phyloP scores from a whole-genome alignment of 2,329 filamentous ascomycete species.

The Beauveria brongniartii region DNA sequence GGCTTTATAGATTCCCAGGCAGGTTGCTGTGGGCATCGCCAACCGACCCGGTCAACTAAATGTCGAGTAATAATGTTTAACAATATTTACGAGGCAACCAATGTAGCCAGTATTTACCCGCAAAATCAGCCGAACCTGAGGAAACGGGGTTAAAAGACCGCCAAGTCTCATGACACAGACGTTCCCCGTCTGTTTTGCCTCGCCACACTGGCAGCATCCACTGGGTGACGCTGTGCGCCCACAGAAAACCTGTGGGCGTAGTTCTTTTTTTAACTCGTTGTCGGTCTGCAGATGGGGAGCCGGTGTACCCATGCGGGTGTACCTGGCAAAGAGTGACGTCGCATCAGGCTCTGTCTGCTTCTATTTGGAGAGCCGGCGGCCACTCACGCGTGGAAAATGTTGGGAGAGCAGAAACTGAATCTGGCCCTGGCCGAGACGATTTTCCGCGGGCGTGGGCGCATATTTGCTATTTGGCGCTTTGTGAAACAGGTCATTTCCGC shows the following conservation, averaged over 20 bases:
- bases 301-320: neutral
- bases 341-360: neutral
- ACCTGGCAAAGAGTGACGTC: slow-evolving; percentile 1
- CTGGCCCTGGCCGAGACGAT: neutral
- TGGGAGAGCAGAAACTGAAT: neutral
- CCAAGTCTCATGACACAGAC: neutral
- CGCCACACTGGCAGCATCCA: neutral
- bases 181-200: neutral
- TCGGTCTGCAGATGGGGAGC: neutral
- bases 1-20: neutral
- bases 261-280: slow-evolving; percentile 2
- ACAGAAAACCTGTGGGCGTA: neutral
- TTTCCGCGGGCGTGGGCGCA: neutral
- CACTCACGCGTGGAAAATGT: neutral
- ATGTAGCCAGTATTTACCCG: neutral
- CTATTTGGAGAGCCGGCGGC: neutral
- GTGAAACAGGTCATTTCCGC: slow-evolving; percentile 4
- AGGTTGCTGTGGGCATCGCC: neutral
- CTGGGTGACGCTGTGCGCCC: neutral
- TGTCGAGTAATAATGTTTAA: too few relatives aligned
- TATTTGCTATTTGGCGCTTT: neutral
- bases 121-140: neutral
- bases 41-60: neutral
- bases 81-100: too few relatives aligned
- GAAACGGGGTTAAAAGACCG: neutral